phyloP scores from a whole-genome alignment of 2,329 filamentous ascomycete species.

The Mollisia scopiformis region DNA sequence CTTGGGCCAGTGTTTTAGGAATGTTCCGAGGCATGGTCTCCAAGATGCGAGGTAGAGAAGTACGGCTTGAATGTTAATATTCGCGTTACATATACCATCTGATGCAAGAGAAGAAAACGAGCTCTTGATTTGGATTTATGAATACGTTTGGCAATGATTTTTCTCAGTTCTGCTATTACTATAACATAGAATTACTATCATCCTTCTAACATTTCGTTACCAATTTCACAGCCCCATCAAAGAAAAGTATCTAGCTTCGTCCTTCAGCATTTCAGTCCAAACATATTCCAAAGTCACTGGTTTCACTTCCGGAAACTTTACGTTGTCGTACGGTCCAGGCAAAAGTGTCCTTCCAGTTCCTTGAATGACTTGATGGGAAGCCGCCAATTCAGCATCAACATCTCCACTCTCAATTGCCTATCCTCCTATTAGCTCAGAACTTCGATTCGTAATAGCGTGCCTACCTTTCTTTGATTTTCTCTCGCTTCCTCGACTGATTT shows the following conservation, averaged over 20 bases:
- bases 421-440: not conserved
- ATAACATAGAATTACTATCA: too few relatives aligned
- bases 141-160: too few relatives aligned
- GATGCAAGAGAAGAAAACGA: too few relatives aligned
- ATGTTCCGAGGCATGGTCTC: too few relatives aligned
- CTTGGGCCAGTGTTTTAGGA: too few relatives aligned
- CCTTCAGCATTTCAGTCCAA: not conserved
- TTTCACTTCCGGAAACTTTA: not conserved
- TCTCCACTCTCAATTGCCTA: constrained; percentile 6
- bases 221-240: not conserved
- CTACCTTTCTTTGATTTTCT: constrained; percentile 10
- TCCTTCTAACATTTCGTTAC: too few relatives aligned
- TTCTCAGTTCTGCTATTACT: too few relatives aligned
- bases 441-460: constrained; percentile 15
- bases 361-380: constrained; percentile 6
- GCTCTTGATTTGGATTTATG: too few relatives aligned
- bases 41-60: too few relatives aligned
- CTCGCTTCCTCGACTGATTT: constrained; percentile 10
- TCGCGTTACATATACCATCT: too few relatives aligned
- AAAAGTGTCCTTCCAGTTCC: constrained; percentile 3
- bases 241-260: not conserved
- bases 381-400: constrained; percentile 3
- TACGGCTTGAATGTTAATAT: too few relatives aligned
- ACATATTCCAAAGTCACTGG: not conserved
- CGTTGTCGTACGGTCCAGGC: not conserved